Evolutionary conservation across 768 basidiomycete genomes (phyloP), one percentile per base, ranked within the genome.

Genomic region (Boletales sp.): DNA sequence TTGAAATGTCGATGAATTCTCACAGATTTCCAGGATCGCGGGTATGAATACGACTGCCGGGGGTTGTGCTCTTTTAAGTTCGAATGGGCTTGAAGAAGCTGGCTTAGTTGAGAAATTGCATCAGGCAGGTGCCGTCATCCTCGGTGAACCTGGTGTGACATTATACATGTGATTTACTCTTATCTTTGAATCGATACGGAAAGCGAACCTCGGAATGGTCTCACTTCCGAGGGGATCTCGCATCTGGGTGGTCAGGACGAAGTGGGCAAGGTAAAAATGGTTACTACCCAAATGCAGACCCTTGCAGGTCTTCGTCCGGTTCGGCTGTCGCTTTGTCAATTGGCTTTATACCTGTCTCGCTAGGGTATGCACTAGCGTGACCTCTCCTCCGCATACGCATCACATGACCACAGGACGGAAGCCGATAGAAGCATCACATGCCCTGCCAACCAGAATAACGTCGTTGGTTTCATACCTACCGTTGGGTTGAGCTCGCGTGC

Each of bases 381-480:
- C 27, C 13, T 32, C 21, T 21, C n/a, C 18, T 21, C 21, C 21
- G 7, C 24, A 27, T 11, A 27, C 24, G 7, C 24, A 27, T 48
- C 27, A 43, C 31, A 9, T 9, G 6, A 21, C 38, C 21, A 37
- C 29, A 64, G 63, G 10, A 71, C 77, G 4, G 79, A 81, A 48
- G 80, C 79, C 0, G 74, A 77, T 50, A 79, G 82, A 8, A 80
- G 79, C 46, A 80, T 82, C 24, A 76, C 71, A 4, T 81, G 74
- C 52, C 83, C 80, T 19, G 63, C 76, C 0, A 72, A 70, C 54
- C 62, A 72, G 17, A 82, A 82, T 45, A 82, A 82, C 53, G 37
- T 82, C 6, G 82, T 72, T 4, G 82, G 81, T 0, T 79, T 84
- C 41, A 82, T 82, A 55, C 79, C 83, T 0, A 83, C 79, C 3